Conservation (phyloP, 306 rosid species). For the Rosa lucieae region DNA sequence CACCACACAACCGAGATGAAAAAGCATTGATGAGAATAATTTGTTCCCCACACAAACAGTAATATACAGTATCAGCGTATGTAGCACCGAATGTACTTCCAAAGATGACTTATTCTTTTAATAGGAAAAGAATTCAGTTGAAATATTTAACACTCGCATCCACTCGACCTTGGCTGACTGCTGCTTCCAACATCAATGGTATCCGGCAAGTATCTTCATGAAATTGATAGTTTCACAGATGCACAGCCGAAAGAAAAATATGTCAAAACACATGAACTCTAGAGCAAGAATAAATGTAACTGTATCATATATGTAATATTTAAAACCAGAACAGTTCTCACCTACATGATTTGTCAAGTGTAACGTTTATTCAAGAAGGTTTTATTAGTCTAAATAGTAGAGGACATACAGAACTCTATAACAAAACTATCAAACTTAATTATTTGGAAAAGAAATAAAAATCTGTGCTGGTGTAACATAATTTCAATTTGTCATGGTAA, state of each 20-base stretch:
- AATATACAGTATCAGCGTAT: constrained; percentile 51
- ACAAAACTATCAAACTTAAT: not conserved
- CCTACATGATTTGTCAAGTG: not conserved
- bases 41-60: constrained; percentile 48
- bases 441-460: not conserved
- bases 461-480: not conserved
- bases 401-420: not conserved
- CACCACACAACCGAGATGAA: constrained; percentile 43
- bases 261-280: not conserved
- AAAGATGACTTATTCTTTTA: constrained; percentile 37
- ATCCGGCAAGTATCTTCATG: constrained; percentile 89
- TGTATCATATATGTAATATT: not conserved
- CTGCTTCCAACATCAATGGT: constrained; percentile 87
- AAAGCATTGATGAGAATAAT: constrained; percentile 38
- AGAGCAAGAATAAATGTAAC: not conserved
- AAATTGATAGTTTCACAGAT: constrained; percentile 15
- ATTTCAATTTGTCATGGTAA: not conserved
- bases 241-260: constrained; percentile 17
- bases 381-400: not conserved
- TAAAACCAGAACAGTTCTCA: not conserved
- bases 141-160: constrained; percentile 82
- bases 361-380: not conserved
- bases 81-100: constrained; percentile 32
- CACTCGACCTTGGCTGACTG: constrained; percentile 78
- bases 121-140: constrained; percentile 39